phyloP scores from a whole-genome alignment of 345 rosid genomes.

The Eutrema japonicum region DNA sequence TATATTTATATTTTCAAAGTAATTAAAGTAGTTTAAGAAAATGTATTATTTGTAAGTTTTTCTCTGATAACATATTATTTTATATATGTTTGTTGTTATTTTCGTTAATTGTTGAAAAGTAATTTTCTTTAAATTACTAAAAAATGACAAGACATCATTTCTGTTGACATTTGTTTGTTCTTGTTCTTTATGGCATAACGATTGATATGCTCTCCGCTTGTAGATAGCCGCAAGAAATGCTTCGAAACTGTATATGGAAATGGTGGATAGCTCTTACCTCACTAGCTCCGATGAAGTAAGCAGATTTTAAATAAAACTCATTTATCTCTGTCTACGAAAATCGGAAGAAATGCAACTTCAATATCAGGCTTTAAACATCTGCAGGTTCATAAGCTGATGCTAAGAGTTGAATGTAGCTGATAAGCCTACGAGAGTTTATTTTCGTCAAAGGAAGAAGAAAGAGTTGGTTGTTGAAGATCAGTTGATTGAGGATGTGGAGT shows the following conservation, averaged over 20 bases:
- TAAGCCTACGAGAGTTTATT: no score
- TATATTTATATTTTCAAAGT: no score
- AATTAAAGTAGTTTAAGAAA: no score
- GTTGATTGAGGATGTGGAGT: no score
- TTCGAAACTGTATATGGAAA: conserved; percentile 46
- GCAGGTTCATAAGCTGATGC: conserved; percentile 54
- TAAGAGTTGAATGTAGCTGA: conserved; percentile 60
- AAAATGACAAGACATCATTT: neutral
- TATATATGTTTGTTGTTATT: no score
- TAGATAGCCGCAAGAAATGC: conserved; percentile 50
- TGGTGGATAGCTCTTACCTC: conserved; percentile 53
- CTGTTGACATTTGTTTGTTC: neutral
- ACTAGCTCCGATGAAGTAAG: conserved; percentile 51
- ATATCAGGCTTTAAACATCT: neutral
- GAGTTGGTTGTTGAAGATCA: no score
- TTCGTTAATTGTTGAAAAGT: no score
- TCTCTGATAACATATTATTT: no score
- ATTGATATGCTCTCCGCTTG: neutral
- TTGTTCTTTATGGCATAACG: neutral
- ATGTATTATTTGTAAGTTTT: no score
- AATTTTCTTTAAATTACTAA: neutral
- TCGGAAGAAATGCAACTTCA: neutral
- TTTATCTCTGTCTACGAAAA: neutral
- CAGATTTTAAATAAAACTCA: neutral
- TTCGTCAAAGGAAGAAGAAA: no score